Conservation (phyloP, 768 basidiomycete genomes). For the Tylopilus plumbeoviolaceoides region DNA sequence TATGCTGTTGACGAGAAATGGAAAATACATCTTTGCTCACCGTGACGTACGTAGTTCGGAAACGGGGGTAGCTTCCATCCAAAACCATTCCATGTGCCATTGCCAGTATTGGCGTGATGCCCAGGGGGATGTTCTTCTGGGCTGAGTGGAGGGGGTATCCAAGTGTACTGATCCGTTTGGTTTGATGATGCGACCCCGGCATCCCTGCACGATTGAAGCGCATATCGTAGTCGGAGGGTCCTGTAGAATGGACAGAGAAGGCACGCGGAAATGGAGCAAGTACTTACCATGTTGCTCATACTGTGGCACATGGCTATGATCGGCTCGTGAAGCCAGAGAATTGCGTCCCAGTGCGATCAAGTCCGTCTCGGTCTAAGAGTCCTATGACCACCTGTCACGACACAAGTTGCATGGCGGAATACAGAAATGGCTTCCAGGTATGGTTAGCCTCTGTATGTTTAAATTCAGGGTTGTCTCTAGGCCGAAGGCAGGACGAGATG, state of each 20-base stretch:
- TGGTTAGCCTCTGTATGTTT: conserved; percentile 69
- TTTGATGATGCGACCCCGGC: neutral
- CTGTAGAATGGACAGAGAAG: conserved; percentile 7
- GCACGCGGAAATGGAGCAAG: neutral
- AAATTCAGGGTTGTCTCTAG: conserved; percentile 63
- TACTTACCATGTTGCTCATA: conserved; percentile 3
- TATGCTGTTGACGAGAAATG: conserved; percentile 5
- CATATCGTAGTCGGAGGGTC: neutral
- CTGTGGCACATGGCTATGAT: neutral
- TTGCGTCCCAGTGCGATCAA: neutral
- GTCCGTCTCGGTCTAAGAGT: neutral
- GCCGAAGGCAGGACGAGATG: no score
- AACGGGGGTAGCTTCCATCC: conserved; percentile 59
- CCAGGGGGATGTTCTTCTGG: neutral
- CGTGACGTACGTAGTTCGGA: conserved; percentile 67
- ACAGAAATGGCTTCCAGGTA: conserved; percentile 64
- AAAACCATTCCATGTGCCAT: conserved; percentile 35
- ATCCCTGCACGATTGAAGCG: neutral
- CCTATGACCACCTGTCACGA: conserved; percentile 67
- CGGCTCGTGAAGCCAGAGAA: neutral
- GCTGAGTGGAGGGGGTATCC: neutral
- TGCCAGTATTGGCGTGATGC: neutral
- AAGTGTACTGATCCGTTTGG: neutral
- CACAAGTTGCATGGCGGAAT: conserved; percentile 72
- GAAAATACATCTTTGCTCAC: neutral